phyloP scores from a whole-genome alignment of 345 rosid genomes.

The Eucalyptus camaldulensis region DNA sequence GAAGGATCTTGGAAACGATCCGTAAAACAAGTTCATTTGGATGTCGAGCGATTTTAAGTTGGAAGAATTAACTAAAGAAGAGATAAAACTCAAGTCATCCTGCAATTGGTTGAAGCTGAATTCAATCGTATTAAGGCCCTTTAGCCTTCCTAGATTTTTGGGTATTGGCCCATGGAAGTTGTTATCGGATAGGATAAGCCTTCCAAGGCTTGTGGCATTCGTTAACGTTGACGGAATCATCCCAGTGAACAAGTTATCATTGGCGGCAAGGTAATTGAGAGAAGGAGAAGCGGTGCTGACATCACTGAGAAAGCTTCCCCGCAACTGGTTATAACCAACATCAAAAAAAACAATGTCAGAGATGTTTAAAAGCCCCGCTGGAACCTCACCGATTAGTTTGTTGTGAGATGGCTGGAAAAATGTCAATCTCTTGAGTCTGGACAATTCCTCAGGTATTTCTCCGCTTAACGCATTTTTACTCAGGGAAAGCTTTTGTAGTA shows the following conservation, averaged over 20 bases:
- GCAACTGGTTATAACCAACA: no score
- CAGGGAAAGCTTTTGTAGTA: background rate
- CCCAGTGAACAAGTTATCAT: no score
- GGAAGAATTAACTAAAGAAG: background rate
- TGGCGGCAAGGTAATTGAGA: accelerated
- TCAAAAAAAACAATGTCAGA: no score
- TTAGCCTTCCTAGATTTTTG: no score
- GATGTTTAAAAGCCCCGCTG: background rate
- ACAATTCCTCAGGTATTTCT: background rate
- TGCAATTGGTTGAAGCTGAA: no score
- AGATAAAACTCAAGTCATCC: background rate
- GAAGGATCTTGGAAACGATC: no score
- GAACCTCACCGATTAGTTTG: background rate
- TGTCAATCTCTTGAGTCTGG: background rate
- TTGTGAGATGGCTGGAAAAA: accelerated
- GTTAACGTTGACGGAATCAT: background rate
- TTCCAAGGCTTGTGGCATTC: accelerated
- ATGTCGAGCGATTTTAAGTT: background rate
- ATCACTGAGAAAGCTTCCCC: no score
- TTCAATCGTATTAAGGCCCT: accelerated
- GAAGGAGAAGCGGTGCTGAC: no score
- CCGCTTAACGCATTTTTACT: accelerated
- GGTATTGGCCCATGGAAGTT: no score
- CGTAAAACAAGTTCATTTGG: background rate
- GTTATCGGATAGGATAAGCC: accelerated